phyloP scores from a whole-genome alignment of 495 filamentous ascomycete genomes.

The Neurospora discreta region DNA sequence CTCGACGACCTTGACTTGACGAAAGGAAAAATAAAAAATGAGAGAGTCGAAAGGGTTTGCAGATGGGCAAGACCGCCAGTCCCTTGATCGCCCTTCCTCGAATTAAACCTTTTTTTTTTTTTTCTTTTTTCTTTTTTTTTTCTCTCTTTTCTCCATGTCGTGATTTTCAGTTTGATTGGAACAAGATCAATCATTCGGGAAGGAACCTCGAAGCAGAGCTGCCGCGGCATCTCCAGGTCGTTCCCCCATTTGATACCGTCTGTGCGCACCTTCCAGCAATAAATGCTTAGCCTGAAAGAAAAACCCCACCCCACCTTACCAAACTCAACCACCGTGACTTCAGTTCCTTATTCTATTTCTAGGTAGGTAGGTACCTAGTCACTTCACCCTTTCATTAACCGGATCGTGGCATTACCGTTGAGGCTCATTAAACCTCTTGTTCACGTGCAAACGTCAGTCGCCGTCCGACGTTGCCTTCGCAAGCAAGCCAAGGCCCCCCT shows the following conservation, averaged over 20 bases:
- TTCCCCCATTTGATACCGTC: neutral
- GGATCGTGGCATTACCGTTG: neutral
- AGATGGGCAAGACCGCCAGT: neutral
- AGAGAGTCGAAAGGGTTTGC: neutral
- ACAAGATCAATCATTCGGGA: neutral
- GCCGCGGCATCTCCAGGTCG: no score
- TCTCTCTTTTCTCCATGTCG: no score
- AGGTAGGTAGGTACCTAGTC: neutral
- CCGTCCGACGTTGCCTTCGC: neutral
- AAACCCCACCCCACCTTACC: neutral
- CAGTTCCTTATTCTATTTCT: neutral
- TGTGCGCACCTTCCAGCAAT: neutral
- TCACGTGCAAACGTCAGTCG: neutral
- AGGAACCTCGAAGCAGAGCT: neutral
- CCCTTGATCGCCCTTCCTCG: neutral
- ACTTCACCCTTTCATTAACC: neutral
- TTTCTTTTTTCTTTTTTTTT: no score
- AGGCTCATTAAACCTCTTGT: neutral
- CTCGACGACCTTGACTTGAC: neutral
- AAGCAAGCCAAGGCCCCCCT: neutral
- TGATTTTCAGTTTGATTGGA: neutral
- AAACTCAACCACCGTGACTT: neutral
- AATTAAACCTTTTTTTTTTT: neutral
- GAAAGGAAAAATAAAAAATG: neutral
- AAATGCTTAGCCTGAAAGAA: neutral